Evolutionary conservation across 768 basidiomycete species (phyloP), one percentile per base, ranked within the genome.

Genomic region (Hericium rajendrae): DNA sequence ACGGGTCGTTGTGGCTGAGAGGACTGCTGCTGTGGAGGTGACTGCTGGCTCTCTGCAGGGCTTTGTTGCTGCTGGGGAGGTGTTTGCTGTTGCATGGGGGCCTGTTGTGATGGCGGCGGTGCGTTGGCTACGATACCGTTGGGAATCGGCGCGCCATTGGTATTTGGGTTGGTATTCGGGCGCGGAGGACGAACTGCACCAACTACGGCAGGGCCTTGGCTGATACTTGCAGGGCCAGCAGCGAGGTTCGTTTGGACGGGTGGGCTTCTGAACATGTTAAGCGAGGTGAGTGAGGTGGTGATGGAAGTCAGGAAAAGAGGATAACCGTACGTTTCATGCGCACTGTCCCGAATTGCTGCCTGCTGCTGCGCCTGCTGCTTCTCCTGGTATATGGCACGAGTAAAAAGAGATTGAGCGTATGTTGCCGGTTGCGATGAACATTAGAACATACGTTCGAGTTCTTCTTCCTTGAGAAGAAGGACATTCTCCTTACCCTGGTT

Each of bases 391-490:
- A 50, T 53, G 11, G 48, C 46, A 48, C 26, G 28, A 57, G 54
- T 18, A 48, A 51, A 26, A 32, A 56, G 57, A 41, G 57, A 50
- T 51, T 48, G 51, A 55, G 50, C 2, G 41, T 15, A 48, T 46
- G 48, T 20, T 32, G 32, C 32, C 9, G 32, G 32, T 32, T 8
- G 32, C 9, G 32, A 32, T 32, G 32, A 32, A 32, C 6, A 32
- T 32, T 32, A 20, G 16, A 73, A 57, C 71, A 52, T 73, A 79
- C 54, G 39, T 55, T 62, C 8, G 81, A 77, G 62, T 84, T 80
- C 81, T 88, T 91, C 85, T 84, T 90, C 80, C 88, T 81, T 48
- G 82, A 86, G 81, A 92, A 92, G 88, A 91, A 92, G 79, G 88
- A 90, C 90, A 92, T 92, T 83, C 85, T 85, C 71, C 84, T 75